These are phyloP conservation scores for Podospora appendiculata DNA, from an alignment of 495 filamentous ascomycete genomes.

Conservation along the genomic window DNA sequence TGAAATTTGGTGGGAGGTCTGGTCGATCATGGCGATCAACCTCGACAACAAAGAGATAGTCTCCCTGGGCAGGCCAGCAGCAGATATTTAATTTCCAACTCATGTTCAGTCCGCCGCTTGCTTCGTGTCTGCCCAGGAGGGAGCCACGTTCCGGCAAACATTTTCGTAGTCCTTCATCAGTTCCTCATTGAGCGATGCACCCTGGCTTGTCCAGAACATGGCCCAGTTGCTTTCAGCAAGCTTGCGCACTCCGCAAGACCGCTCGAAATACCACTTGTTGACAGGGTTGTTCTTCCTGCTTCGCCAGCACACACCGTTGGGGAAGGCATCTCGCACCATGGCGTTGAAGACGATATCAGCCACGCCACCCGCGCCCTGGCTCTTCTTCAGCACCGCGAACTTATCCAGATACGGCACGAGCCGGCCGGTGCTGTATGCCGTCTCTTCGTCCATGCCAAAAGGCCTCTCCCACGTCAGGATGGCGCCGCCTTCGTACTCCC, in stretches of 20 bases:
- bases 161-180: constrained; percentile 72
- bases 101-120: constrained; percentile 29
- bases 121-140: constrained; percentile 73
- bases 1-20: no score
- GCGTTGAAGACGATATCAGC: constrained; percentile 94
- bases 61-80: no score
- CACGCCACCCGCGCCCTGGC: constrained; percentile 85
- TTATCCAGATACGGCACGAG: constrained; percentile 95
- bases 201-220: constrained; percentile 94
- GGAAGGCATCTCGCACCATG: constrained; percentile 86
- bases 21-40: no score
- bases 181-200: constrained; percentile 37
- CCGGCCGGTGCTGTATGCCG: constrained; percentile 43
- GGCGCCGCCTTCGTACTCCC: constrained; percentile 93
- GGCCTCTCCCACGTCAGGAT: constrained; percentile 92
- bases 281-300: constrained; percentile 76
- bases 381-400: constrained; percentile 84
- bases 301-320: constrained; percentile 71
- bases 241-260: constrained; percentile 74
- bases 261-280: constrained; percentile 95
- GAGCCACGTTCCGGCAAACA: constrained; percentile 71
- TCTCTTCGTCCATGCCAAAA: constrained; percentile 44
- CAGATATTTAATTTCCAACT: no score
- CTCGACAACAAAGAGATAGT: no score
- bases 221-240: constrained; percentile 74